Evolutionary conservation across 768 basidiomycete genomes (phyloP), one percentile per base, ranked within the genome.

Genomic region (Termitomyces sp.): DNA sequence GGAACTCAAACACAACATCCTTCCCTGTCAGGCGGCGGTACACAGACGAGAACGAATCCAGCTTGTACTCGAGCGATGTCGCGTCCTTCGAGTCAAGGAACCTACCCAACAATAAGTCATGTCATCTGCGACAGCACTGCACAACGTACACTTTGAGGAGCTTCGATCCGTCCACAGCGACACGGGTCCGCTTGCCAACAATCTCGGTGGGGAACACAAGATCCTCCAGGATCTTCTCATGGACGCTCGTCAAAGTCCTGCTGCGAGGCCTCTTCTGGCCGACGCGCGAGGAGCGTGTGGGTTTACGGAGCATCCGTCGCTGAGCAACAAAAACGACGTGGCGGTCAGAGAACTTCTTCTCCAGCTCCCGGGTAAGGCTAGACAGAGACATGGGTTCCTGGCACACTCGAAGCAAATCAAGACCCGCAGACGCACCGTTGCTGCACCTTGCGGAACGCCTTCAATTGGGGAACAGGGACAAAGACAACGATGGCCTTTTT

Each of bases 341-440:
- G 73, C 95, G 88, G 80, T 98, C 97, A 48, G 97, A 93, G 81
- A 99, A 98, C 79, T 99, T 99, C 87, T 99, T 99, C 87, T 99
- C 97, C 70, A 99, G 85, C 74, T 98, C 96, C 56, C 96, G 89
- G 61, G 96, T 98, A 72, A 98, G 89, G 75, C 96, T 98, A 62
- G 44, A 61, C 34, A 59, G 27, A 59, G 27, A 56, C 57, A 55
- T 52, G 58, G 55, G 54, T 61, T 58, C 36, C 61, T 58, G 31
- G 60, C 60, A 54, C 55, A 49, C 52, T 37, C 45, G 55, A 57
- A 58, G 46, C 48, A 54, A 61, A 41, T 55, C 22, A n/a, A 36
- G 27, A 20, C 37, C 52, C 9, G 27, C 59, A 63, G 58, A 67
- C 81, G 58, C 70, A 97, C 95, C 95, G 89, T 72, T 87, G 88